Percentiles rank a stretch among this genome's conserved stretches.
phyloP scores from a whole-genome alignment of 2,329 filamentous ascomycete species.

The Blastomyces silverae region DNA sequence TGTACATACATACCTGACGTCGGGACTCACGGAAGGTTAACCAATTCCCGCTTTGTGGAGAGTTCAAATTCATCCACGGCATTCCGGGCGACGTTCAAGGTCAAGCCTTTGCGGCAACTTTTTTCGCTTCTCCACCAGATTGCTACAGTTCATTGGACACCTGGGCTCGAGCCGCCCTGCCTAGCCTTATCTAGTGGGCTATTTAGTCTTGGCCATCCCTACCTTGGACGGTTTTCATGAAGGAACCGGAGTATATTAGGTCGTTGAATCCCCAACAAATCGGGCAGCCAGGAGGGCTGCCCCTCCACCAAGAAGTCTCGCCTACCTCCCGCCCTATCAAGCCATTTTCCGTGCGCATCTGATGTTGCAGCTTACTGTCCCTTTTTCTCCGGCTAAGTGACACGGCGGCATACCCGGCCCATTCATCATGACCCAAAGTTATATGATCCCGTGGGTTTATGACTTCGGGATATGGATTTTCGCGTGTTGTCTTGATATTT shows the following conservation, averaged over 20 bases:
- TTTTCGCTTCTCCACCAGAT: neutral
- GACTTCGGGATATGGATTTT: constrained; percentile 31
- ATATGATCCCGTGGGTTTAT: constrained; percentile 31
- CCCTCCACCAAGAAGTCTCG: neutral
- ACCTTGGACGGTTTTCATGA: neutral
- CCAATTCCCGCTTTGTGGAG: too few relatives aligned
- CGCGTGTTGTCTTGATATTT: constrained; percentile 66
- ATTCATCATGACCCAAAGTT: constrained; percentile 3
- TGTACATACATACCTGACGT: too few relatives aligned
- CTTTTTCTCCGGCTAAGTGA: neutral
- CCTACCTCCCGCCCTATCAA: neutral
- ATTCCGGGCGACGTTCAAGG: neutral
- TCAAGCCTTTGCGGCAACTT: neutral
- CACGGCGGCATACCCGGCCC: neutral
- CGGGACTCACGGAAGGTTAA: too few relatives aligned
- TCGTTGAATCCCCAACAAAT: constrained; percentile 5
- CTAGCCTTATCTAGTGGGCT: neutral
- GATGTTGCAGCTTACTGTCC: neutral
- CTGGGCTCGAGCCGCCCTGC: neutral
- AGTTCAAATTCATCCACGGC: too few relatives aligned
- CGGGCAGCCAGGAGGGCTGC: neutral
- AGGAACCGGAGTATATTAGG: neutral
- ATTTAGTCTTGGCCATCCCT: neutral
- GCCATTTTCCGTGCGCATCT: neutral
- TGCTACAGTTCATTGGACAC: neutral